These are phyloP conservation scores for Microcos paniculata DNA, from an alignment of 345 rosid genomes.

Conservation along the genomic window DNA sequence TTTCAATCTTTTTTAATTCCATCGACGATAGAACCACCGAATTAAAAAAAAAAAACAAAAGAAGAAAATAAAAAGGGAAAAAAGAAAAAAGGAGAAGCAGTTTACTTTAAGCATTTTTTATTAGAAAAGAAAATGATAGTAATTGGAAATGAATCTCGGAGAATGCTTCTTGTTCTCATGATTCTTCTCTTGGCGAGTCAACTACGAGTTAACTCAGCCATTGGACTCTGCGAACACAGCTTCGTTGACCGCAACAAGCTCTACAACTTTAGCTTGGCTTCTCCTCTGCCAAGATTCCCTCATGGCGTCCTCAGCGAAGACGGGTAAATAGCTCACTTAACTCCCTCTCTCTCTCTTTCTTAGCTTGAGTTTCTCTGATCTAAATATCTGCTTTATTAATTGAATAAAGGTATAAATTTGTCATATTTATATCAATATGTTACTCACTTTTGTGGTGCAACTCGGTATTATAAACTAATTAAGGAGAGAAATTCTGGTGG, in stretches of 20 bases:
- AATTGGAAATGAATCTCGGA: conserved; percentile 24
- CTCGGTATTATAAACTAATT: background rate
- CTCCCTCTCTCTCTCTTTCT: too few relatives aligned
- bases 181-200: conserved; percentile 29
- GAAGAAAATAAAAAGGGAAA: too few relatives aligned
- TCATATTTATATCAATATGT: background rate
- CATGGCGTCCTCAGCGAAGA: conserved; percentile 61
- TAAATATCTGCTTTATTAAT: too few relatives aligned
- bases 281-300: conserved; percentile 47
- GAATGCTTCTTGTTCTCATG: conserved; percentile 28
- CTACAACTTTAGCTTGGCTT: conserved; percentile 68
- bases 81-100: too few relatives aligned
- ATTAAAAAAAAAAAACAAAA: background rate
- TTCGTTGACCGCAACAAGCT: conserved; percentile 46
- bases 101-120: too few relatives aligned
- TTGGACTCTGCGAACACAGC: conserved; percentile 58
- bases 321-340: conserved; percentile 52
- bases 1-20: background rate
- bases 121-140: background rate
- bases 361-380: too few relatives aligned
- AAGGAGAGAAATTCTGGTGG: conserved; percentile 3
- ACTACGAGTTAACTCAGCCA: conserved; percentile 32
- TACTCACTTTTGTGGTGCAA: background rate
- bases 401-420: too few relatives aligned
- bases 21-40: background rate